Base-by-base conservation (phyloP, 306 rosid genomes). In the Vigna mungo region DNA sequence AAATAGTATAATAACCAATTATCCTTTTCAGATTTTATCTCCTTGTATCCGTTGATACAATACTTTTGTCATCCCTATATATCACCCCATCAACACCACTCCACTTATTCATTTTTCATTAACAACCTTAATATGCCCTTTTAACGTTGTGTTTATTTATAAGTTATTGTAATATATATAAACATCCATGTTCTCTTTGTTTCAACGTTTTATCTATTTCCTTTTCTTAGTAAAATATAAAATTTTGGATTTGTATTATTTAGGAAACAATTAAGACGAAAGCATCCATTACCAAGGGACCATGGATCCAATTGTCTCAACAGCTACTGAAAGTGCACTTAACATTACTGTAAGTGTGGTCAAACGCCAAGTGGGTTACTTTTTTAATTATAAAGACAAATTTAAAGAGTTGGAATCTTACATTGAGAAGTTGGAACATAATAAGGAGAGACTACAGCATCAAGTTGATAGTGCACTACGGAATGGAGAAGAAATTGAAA, bases 401-500 rank as follows among this genome's bases (percentile, higher is more conserved):
- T 13, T 67, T 6, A 11, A 44, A 44, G 72, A 67, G 21, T 7
- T 67, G 21, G 15, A 67, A 44, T 10, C 3, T 5, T 43, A 46
- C 52, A 9, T 23, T 44, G 34, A 5, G 13, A 20, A 6, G 21
- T 7, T 44, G 55, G 3, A 18, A 7, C 4, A 12, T n/a, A 3
- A 9, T 51, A 16, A 9, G 21, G 1, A 44, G 14, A 67, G 72
- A 21, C 15, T 67, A 0, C 55, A 43, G 43, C 10, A 37, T 63
- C 1, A 63, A 16, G 30, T 63, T 37, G 18, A 37, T 0, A 14
- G 0, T 3, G 69, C 69, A 9, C 16, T 1, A 37, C 17, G 17
- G 30, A 63, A 4, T 63, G 69, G 1, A n/a, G 54, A 67, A 21
- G 39, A 67, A 67, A 44, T 67, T 67, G 39, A 67, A 44, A 20